Base-by-base conservation (phyloP, 176 grass and related monocot species). In the Eleusine indica region DNA sequence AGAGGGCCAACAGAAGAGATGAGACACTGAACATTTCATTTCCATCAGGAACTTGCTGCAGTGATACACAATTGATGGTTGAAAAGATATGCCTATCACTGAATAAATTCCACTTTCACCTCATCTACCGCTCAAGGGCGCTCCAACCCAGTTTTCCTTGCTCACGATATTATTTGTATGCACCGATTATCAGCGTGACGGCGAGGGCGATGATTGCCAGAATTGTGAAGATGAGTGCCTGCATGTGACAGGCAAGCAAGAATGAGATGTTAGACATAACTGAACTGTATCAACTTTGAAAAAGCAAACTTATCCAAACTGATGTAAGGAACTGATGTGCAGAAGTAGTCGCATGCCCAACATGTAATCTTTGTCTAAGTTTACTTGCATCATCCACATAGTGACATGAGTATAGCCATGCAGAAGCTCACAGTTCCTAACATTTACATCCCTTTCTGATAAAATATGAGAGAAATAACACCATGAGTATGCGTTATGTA, bases 201-300 rank as follows among this genome's bases (percentile, higher is more conserved):
- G 75, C 21, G 35, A 90, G 70, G 3, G 80, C 35, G 6, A 80
- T 87, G 5, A 57, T 29, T 38, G 80, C n/a, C 2, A 35, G 37
- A 3, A 73, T 48, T 30, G 84, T 80, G 75, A 90, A 90, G 62
- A 87, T 80, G 53, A 9, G 66, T 25, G 80, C 80, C 89, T 90
- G 80, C 80, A 76, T 1, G 5, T 16, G 69, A 21, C 9, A 22
- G 64, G 5, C 4, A 2, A 25, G 32, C 32, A 35, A 12, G 17
- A 12, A 25, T 14, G 52, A 21, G 73, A 37, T 46, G 32, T 74
- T 43, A 64, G 42, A 10, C 14, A 15, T 30, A 30, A 54, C 12
- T 61, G 29, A 35, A 13, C 42, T 18, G 22, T 42, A 37, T 44
- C 40, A 16, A 67, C 5, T 21, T 30, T 39, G 60, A 78, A 14